Base-by-base conservation (phyloP, 768 basidiomycete genomes). In the Termitomyces sp. region DNA sequence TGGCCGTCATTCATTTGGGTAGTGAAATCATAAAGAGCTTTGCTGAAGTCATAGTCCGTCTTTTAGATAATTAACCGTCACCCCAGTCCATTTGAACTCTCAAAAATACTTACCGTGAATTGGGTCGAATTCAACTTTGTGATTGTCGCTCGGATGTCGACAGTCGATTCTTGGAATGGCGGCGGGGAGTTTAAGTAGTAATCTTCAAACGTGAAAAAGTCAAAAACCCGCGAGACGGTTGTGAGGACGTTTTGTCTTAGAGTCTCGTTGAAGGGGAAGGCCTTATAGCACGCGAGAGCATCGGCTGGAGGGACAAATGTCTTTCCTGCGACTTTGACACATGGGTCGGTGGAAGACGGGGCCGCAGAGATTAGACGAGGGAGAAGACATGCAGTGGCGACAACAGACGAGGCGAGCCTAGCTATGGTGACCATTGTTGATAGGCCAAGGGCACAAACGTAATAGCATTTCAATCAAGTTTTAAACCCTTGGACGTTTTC, bases 21-120 rank as follows among this genome's bases (percentile, higher is more conserved):
- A 0, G 76, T 78, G 57, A 83, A 78, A 53, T 82, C 73, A 58
- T 79, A 85, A 17, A 87, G 62, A 41, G 76, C 84, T 46, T 70
- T 71, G 62, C 79, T 85, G 68, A 87, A 85, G 63, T 84, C 84
- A 58, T 83, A 87, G 60, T 86, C 84, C 8, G 83, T 83, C 81
- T 87, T 53, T 5, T 26, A 46, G 10, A 12, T 15, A 50, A 50
- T 28, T 58, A 28, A 6, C 37, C 17, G n/a, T 42, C 62, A 35
- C 44, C 31, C 17, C 14, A 44, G 3, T 38, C n/a, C 19, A 8
- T 23, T n/a, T 28, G 38, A 23, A 19, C 43, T 43, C n/a, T 19
- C 8, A 28, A 30, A 8, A 17, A 23, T 19, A 64, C 70, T 54
- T 56, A 81, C 82, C 60, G 66, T 66, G 50, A 77, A 86, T 43